phyloP scores from a whole-genome alignment of 2,329 filamentous ascomycete species.

The Knoxdaviesia proteae region DNA sequence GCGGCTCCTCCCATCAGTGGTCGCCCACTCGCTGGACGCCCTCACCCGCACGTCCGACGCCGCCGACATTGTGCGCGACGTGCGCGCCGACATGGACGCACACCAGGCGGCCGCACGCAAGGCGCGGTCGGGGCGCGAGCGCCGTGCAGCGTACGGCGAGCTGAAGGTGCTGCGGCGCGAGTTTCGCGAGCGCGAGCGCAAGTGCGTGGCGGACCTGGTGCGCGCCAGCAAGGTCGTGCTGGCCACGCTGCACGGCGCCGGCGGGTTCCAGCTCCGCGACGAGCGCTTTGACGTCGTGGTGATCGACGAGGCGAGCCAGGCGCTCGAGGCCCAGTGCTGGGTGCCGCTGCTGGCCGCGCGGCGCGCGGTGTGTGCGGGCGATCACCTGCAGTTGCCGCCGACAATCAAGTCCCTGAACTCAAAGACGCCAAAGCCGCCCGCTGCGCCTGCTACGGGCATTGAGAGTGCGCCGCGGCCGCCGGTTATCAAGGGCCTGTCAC shows the following conservation, averaged over 20 bases:
- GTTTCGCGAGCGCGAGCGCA: constrained; percentile 64
- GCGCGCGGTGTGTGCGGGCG: constrained; percentile 80
- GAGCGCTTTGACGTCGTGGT: constrained; percentile 83
- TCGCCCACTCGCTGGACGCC: constrained; percentile 79
- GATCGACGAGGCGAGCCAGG: constrained; percentile 90
- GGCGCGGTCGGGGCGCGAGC: constrained; percentile 59
- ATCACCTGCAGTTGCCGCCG: constrained; percentile 83
- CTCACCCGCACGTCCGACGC: constrained; percentile 81
- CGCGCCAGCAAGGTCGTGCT: constrained; percentile 68
- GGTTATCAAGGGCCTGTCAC: constrained; percentile 27
- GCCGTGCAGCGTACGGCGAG: constrained; percentile 64
- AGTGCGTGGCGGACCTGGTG: constrained; percentile 60
- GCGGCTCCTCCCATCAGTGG: constrained; percentile 65
- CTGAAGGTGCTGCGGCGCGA: constrained; percentile 73
- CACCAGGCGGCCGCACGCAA: constrained; percentile 81
- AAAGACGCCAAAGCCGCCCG: constrained; percentile 17
- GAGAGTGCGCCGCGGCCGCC: constrained; percentile 7
- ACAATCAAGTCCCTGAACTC: constrained; percentile 68
- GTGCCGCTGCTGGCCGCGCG: constrained; percentile 61
- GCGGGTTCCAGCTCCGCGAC: constrained; percentile 59
- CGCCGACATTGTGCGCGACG: constrained; percentile 71
- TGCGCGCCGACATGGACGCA: constrained; percentile 78
- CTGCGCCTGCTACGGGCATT: neutral
- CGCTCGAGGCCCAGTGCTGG: constrained; percentile 93
- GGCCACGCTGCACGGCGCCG: constrained; percentile 80